Evolutionary conservation across 352 stramenopile genomes (phyloP), one percentile per base, ranked within the genome.

Genomic region (Phytophthora crassamura): DNA sequence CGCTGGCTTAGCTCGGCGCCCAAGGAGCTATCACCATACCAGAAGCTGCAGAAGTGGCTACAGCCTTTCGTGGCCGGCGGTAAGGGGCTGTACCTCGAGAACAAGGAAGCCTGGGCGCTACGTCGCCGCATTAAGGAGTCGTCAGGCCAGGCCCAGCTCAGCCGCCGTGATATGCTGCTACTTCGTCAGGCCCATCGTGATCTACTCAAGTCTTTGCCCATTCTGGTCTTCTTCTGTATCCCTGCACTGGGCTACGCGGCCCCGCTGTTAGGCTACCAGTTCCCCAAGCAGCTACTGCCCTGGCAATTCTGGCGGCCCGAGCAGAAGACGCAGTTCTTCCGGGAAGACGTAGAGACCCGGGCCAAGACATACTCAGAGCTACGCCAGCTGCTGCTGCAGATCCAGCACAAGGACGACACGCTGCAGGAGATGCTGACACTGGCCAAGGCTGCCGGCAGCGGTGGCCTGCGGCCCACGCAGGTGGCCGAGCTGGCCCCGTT

Each of bases 251-350:
- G 88, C 34, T 93, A 95, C 67, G 72, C 77, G 15, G 88, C 86
- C 34, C 88, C 88, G 7, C 45, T 95, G 25, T 52, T 95, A 32
- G 88, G 86, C 34, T 95, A 93, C 64, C 81, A 92, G 59, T 95
- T 93, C 64, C 88, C 86, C 15, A 95, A 94, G 74, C 84, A 91
- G 48, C 40, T 93, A 20, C 67, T 95, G 50, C 86, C 88, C 7
- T 93, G 84, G 84, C 88, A 95, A 67, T 95, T 95, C 72, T 95
- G 88, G 88, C 77, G 85, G 7, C 72, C 86, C 1, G 84, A 90
- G 15, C 85, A 95, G 48, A 91, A 90, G 69, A 91, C 84, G n/a
- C 74, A 89, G 64, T 95, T 95, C 70, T 78, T 94, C 18, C 70
- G 65, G 8, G 74, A 93, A 51, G 82, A 94, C 53, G 85, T 80